Percentiles rank a stretch among this genome's conserved stretches.
These are phyloP conservation scores for Mollisiaceae sp. DNA, from an alignment of 2,329 filamentous ascomycete genomes.

Conservation along the genomic window DNA sequence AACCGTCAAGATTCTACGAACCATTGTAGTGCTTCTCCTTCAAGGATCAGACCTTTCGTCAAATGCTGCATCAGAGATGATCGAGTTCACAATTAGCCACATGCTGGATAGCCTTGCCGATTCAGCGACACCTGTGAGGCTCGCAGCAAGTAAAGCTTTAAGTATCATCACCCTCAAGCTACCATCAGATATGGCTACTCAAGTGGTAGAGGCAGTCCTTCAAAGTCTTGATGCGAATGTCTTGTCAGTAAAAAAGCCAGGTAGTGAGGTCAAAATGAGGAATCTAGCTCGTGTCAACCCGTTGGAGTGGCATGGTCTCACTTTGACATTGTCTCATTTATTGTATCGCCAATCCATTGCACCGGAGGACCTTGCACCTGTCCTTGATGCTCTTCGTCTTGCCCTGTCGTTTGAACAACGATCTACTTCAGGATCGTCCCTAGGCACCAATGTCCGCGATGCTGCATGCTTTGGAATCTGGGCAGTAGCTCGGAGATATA, in stretches of 20 bases:
- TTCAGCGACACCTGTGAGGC: conserved; percentile 86
- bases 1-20: conserved; percentile 83
- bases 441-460: conserved; percentile 90
- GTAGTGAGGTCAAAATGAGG: neutral
- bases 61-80: conserved; percentile 50
- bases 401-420: conserved; percentile 90
- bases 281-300: conserved; percentile 75
- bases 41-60: conserved; percentile 17
- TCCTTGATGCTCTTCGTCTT: conserved; percentile 77
- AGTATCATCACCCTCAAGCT: conserved; percentile 85
- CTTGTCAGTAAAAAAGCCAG: conserved; percentile 54
- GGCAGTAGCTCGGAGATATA: conserved; percentile 87
- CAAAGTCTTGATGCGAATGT: conserved; percentile 68
- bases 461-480: conserved; percentile 96
- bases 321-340: conserved; percentile 84
- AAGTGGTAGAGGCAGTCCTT: conserved; percentile 87
- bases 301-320: conserved; percentile 89
- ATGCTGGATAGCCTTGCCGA: conserved; percentile 81
- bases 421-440: conserved; percentile 79
- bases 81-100: conserved; percentile 84
- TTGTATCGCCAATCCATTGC: conserved; percentile 85
- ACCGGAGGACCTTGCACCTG: conserved; percentile 69
- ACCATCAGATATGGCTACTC: conserved; percentile 77
- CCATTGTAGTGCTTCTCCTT: conserved; percentile 67
- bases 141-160: conserved; percentile 90